Base-by-base conservation (phyloP, 2,329 filamentous ascomycete species). In the Rhynchosporium graminicola region DNA sequence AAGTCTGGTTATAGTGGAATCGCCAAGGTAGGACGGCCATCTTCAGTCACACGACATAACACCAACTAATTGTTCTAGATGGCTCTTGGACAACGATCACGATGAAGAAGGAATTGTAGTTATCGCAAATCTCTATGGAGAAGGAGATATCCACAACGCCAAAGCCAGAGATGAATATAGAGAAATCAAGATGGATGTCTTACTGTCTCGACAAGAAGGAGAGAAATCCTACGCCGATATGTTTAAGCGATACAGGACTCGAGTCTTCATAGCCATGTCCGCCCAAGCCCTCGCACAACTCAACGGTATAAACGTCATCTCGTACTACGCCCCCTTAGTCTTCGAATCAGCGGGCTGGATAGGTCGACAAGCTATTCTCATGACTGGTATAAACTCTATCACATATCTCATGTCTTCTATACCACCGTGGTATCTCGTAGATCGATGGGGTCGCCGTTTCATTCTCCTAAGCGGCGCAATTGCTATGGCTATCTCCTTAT, bases 231-330 rank as follows among this genome's bases (percentile, higher is more conserved):
- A 98, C 76, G 71, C 77, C 45, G 95, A 98, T 66, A 99, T 99
- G 95, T 99, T 98, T 82, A 88, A 84, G 72, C 87, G 91, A 66
- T 98, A 98, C 80, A 85, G 83, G 74, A 95, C 90, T 72, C 91
- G 95, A 59, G 94, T 98, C 68, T 92, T 98, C 73, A 98, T 98
- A 75, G 95, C 95, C 77, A 98, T 98, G 95, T 98, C 94, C 40
- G 95, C 95, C 3, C 95, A 98, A 77, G 92, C 88, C 5, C 85
- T 99, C 68, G 95, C 95, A 33, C 95, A 99, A 77, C 86, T 99
- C 59, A 98, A 98, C 79, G 95, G 95, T 68, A 99, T 99, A 80
- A 99, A 99, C 77, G 95, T 99, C 74, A 99, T 99, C 67, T 98
- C 94, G 1, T 99, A 98, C 81, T 99, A 99, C 74, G 95, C 95